Conservation (phyloP, 805 yeast species). For the Hanseniaspora guilliermondii region DNA sequence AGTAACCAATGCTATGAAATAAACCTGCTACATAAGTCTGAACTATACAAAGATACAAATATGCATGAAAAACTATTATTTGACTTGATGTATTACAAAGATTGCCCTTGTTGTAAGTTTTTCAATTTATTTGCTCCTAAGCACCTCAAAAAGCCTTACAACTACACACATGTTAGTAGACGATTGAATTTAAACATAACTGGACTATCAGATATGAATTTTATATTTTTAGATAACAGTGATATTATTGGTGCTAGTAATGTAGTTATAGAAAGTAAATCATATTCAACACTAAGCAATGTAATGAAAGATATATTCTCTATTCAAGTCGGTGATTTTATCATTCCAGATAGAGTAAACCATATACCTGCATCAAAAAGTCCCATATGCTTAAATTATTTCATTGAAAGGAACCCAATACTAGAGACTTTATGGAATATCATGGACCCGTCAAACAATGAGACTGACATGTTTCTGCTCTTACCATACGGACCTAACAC, state of each 20-base stretch:
- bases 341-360: not conserved
- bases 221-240: not conserved
- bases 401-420: not conserved
- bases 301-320: not conserved
- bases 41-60: not conserved
- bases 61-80: not conserved
- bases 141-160: not conserved
- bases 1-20: slow-evolving; percentile 10
- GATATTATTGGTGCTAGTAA: not conserved
- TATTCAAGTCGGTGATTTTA: not conserved
- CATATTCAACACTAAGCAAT: not conserved
- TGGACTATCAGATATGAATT: not conserved
- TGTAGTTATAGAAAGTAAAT: not conserved
- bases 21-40: not conserved
- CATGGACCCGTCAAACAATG: not conserved
- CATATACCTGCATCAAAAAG: not conserved
- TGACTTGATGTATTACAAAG: not conserved
- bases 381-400: not conserved
- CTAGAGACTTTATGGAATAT: not conserved
- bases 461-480: not conserved
- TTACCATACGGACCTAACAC: not conserved
- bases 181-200: not conserved
- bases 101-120: slow-evolving; percentile 12
- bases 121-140: not conserved
- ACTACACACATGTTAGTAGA: not conserved